A percentile compares a stretch with the other conserved stretches of the same genome.
Conservation (phyloP, 306 rosid genomes). For the Dryas alaskensis region DNA sequence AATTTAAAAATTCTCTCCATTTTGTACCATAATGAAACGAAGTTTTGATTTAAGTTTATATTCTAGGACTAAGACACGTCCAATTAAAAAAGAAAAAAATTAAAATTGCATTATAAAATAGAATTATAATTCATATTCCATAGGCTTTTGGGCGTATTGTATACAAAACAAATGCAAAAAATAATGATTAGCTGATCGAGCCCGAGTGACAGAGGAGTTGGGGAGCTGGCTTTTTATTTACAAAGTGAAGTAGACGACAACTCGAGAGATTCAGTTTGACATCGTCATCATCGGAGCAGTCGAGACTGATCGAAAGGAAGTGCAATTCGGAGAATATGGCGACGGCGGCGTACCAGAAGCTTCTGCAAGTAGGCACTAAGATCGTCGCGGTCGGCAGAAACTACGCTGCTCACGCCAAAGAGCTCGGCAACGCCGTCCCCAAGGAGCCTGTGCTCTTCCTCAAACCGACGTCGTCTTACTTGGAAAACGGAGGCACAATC, state of each 20-base stretch:
- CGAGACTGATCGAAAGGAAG: background rate
- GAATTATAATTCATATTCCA: too few relatives aligned
- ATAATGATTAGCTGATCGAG: background rate
- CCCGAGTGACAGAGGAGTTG: background rate
- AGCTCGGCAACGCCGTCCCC: conserved; percentile 95
- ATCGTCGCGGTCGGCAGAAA: conserved; percentile 89
- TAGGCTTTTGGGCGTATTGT: too few relatives aligned
- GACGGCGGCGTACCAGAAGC: conserved; percentile 49
- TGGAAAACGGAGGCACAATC: conserved; percentile 84
- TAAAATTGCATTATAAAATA: too few relatives aligned
- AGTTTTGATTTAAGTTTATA: too few relatives aligned
- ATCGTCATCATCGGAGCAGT: background rate
- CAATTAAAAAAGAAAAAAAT: too few relatives aligned
- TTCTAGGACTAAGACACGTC: too few relatives aligned
- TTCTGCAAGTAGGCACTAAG: conserved; percentile 68
- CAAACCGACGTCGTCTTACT: conserved; percentile 90
- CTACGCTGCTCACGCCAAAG: conserved; percentile 95
- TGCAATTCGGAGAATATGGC: conserved; percentile 42
- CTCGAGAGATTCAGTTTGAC: background rate
- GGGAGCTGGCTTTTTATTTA: background rate
- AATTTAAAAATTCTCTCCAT: background rate
- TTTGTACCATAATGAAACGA: background rate
- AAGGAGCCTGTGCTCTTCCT: conserved; percentile 89
- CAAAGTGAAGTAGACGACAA: background rate
- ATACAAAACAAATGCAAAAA: background rate